A percentile compares a stretch with the other conserved stretches of the same genome.
phyloP scores from a whole-genome alignment of 371 early-diverging fungal species.

The Polyrhizophydium stewartii region DNA sequence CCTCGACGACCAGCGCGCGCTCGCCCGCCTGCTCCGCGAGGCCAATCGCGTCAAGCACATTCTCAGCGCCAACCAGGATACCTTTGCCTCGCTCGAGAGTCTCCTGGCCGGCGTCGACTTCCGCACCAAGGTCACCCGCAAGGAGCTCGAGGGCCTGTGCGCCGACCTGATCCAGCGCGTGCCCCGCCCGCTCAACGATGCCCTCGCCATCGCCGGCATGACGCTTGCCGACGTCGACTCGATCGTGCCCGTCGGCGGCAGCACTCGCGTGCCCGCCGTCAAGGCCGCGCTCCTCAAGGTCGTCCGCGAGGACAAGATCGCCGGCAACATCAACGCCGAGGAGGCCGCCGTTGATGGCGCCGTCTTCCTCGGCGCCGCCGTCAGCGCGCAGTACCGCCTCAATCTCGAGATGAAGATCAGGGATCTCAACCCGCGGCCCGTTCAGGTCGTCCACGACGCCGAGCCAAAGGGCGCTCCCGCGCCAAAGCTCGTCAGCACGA shows the following conservation, averaged over 20 bases:
- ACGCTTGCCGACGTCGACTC: constrained; percentile 74
- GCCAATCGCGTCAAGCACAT: constrained; percentile 94
- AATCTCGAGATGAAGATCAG: constrained; percentile 74
- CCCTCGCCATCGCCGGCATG: constrained; percentile 62
- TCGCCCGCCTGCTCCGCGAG: constrained; percentile 85
- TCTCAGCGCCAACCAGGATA: constrained; percentile 88
- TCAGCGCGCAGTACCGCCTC: constrained; percentile 84
- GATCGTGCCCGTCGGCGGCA: constrained; percentile 92
- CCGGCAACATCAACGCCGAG: constrained; percentile 90
- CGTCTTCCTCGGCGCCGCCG: constrained; percentile 81
- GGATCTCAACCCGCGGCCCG: constrained; percentile 72
- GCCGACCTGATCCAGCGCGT: constrained; percentile 71
- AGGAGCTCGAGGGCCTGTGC: constrained; percentile 65
- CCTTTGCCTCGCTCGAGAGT: constrained; percentile 81
- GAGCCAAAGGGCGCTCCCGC: constrained; percentile 48
- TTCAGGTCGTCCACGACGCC: constrained; percentile 65
- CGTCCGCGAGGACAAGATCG: constrained; percentile 83
- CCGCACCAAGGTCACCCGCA: constrained; percentile 67
- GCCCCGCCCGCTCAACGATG: constrained; percentile 63
- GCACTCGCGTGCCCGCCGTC: constrained; percentile 82
- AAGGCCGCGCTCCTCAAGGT: constrained; percentile 63
- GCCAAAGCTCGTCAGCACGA: constrained; percentile 36
- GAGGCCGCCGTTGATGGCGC: constrained; percentile 96
- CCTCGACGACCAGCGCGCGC: constrained; percentile 63
- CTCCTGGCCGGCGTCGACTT: constrained; percentile 86